Conservation (phyloP, 495 filamentous ascomycete genomes). For the Talaromyces wortmannii region DNA sequence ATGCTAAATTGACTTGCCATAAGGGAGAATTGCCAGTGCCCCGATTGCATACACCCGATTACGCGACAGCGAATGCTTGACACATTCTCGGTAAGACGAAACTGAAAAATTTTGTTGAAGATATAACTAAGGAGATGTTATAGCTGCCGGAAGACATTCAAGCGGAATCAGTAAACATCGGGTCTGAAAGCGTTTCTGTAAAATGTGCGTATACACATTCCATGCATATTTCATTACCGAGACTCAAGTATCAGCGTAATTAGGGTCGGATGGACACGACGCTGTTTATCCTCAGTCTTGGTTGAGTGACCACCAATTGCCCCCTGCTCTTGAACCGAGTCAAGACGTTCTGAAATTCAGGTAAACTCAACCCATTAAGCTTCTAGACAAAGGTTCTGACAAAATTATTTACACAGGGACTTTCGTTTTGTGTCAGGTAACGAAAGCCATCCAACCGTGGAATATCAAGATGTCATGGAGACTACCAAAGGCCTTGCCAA, state of each 20-base stretch:
- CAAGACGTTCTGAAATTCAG: slow-evolving; percentile 15
- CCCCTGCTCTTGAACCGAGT: slow-evolving; percentile 16
- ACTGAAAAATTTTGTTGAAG: slow-evolving; percentile 2
- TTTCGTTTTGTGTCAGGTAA: slow-evolving; percentile 9
- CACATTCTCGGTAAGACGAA: slow-evolving; percentile 54
- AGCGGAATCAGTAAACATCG: slow-evolving; percentile 18
- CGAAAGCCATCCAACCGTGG: slow-evolving; percentile 41
- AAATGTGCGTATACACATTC: background rate
- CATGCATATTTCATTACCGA: background rate
- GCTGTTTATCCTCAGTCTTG: slow-evolving; percentile 51
- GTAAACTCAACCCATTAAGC: slow-evolving; percentile 5
- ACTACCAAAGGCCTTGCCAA: slow-evolving; percentile 41
- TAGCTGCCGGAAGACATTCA: slow-evolving; percentile 50
- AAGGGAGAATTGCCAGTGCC: slow-evolving; percentile 80
- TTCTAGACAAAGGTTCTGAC: background rate
- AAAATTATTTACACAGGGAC: slow-evolving; percentile 20
- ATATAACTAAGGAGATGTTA: slow-evolving; percentile 6
- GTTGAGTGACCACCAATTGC: slow-evolving; percentile 19
- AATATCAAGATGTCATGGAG: slow-evolving; percentile 54
- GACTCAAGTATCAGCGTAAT: background rate
- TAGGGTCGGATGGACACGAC: slow-evolving; percentile 42
- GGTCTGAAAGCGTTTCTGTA: slow-evolving; percentile 18
- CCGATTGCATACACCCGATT: slow-evolving; percentile 63
- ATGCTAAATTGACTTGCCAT: background rate
- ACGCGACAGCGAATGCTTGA: slow-evolving; percentile 70